These are phyloP conservation scores for Heracleum sosnowskyi DNA, from an alignment of 129 eudicot genomes.

Conservation along the genomic window DNA sequence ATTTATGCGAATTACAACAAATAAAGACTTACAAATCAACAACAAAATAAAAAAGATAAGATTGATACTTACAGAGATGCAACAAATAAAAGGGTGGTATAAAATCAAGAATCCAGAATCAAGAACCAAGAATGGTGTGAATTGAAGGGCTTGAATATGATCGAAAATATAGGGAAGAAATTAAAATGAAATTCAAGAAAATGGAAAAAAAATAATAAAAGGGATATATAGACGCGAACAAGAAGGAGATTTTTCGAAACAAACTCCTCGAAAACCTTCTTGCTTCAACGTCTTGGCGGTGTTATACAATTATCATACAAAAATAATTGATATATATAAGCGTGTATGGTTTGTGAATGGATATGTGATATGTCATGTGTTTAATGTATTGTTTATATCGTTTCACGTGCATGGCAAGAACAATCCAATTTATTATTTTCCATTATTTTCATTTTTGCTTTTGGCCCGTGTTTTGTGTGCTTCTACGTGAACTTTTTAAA, in stretches of 20 bases:
- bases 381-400: not conserved
- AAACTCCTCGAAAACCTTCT: not conserved
- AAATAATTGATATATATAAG: not conserved
- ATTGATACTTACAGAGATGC: slow-evolving; percentile 6
- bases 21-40: not conserved
- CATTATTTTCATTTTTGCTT: no score
- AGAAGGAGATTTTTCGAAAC: slow-evolving; percentile 12
- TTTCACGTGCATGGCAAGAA: not conserved
- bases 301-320: not conserved
- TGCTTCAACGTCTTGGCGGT: slow-evolving; percentile 6
- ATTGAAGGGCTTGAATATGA: not conserved
- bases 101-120: not conserved
- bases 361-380: not conserved
- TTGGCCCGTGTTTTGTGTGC: not conserved
- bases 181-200: not conserved
- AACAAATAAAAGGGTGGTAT: not conserved
- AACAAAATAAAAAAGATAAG: not conserved
- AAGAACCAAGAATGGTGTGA: not conserved
- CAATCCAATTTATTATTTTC: not conserved
- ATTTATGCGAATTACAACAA: not conserved
- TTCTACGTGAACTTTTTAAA: not conserved
- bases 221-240: slow-evolving; percentile 8
- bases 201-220: not conserved
- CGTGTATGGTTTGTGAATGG: not conserved
- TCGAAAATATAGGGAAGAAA: not conserved